phyloP scores from a whole-genome alignment of 768 basidiomycete genomes.

The Cantharellus cinnabarinus region DNA sequence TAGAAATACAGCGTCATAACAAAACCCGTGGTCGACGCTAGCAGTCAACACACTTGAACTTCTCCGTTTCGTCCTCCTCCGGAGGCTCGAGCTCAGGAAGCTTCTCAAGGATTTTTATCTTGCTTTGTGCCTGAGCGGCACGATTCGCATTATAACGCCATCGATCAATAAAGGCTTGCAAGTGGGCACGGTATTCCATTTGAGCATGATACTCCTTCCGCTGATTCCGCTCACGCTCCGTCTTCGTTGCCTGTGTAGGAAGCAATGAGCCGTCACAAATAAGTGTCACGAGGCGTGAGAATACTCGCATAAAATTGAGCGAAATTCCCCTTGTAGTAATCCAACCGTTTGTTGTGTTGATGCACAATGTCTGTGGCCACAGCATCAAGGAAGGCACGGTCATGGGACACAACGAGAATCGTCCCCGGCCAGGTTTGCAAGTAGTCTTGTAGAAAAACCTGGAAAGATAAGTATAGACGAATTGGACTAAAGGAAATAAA shows the following conservation, averaged over 20 bases:
- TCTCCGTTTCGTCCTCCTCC: constrained; percentile 79
- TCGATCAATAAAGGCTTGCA: constrained; percentile 94
- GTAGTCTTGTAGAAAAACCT: constrained; percentile 42
- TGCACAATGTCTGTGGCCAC: constrained; percentile 98
- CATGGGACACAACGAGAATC: constrained; percentile 88
- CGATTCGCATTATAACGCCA: constrained; percentile 98
- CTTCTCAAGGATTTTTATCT: constrained; percentile 62
- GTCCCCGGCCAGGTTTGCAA: constrained; percentile 89
- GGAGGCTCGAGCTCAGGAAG: constrained; percentile 86
- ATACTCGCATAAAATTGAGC: constrained; percentile 77
- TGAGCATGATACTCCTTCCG: constrained; percentile 92
- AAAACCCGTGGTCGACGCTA: background rate
- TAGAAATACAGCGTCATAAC: constrained; percentile 13
- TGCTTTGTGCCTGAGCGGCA: constrained; percentile 71
- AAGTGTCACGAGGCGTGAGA: constrained; percentile 21
- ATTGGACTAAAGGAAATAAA: background rate
- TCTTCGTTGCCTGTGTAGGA: constrained; percentile 21
- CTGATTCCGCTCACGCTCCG: constrained; percentile 77
- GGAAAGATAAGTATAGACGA: background rate
- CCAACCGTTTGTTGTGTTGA: constrained; percentile 76
- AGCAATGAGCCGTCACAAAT: background rate
- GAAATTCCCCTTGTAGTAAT: constrained; percentile 99
- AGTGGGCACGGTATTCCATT: constrained; percentile 82
- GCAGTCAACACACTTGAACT: constrained; percentile 48
- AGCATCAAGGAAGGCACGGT: constrained; percentile 89